These are phyloP conservation scores for Coccomyxa sp. DNA, from an alignment of 139 green algal species.

Conservation along the genomic window DNA sequence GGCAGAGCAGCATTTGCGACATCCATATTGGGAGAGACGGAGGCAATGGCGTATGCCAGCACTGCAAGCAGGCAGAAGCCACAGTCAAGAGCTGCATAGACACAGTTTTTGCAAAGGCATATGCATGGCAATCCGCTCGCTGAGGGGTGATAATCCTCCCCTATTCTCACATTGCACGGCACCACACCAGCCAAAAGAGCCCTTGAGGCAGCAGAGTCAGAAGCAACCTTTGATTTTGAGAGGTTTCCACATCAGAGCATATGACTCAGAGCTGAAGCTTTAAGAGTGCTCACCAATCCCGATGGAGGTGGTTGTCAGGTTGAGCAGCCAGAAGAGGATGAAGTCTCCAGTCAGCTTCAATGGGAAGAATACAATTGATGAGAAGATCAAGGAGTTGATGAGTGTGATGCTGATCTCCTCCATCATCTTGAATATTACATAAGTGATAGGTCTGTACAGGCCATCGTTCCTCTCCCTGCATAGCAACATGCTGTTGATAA, in stretches of 20 bases:
- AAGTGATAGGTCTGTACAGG: constrained; percentile 75
- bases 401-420: constrained; percentile 22
- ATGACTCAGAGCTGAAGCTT: no score
- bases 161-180: not conserved
- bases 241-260: not conserved
- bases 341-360: constrained; percentile 36
- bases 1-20: constrained; percentile 71
- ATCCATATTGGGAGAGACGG: constrained; percentile 72
- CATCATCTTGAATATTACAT: constrained; percentile 68
- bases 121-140: no score
- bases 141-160: no score
- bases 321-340: constrained; percentile 45
- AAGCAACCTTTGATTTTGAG: not conserved
- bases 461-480: constrained; percentile 68
- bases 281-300: constrained; percentile 37
- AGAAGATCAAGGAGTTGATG: constrained; percentile 30
- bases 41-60: constrained; percentile 68
- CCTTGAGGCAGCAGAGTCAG: not conserved
- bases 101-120: no score
- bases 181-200: not conserved
- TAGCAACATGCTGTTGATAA: not conserved
- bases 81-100: not conserved
- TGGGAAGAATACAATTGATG: constrained; percentile 39
- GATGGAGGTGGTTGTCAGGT: constrained; percentile 34
- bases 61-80: constrained; percentile 16